Percentiles rank a stretch among this genome's conserved stretches.
Evolutionary conservation across 139 green algal species (phyloP).

Genomic region (Chlamydomonas sphaeroides): DNA sequence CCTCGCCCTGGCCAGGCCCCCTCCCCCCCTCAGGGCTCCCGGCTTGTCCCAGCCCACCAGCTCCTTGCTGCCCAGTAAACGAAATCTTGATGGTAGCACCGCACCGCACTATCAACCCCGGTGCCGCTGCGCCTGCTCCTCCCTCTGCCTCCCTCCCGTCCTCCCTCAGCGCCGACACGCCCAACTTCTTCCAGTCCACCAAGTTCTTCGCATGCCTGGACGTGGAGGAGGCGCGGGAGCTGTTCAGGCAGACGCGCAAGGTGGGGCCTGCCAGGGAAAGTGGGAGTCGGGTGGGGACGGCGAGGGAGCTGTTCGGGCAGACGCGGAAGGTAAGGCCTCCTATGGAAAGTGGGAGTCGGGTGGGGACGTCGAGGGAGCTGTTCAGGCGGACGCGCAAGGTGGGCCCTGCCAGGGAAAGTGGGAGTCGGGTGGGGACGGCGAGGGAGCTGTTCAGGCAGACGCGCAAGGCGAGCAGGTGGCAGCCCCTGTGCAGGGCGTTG

Average conservation of each 20-base stretch:
- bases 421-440: neutral
- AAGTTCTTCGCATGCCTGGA: slow-evolving; percentile 89
- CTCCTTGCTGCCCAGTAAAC: neutral
- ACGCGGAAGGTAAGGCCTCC: slow-evolving; percentile 54
- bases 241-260: slow-evolving; percentile 67
- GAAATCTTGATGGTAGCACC: no score
- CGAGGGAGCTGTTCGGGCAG: neutral
- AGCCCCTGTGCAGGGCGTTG: no score
- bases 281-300: neutral
- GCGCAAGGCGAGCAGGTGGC: slow-evolving; percentile 34
- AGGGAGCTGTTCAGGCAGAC: slow-evolving; percentile 1
- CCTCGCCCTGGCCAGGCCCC: no score
- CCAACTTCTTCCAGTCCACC: slow-evolving; percentile 82
- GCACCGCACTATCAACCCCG: no score
- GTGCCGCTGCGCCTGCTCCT: neutral
- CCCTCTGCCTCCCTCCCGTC: neutral
- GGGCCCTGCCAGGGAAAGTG: slow-evolving; percentile 44
- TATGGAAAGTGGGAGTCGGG: neutral
- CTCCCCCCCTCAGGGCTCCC: no score
- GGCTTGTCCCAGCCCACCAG: neutral
- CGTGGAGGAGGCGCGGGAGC: slow-evolving; percentile 72
- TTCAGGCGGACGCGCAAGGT: slow-evolving; percentile 45
- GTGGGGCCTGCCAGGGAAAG: no score
- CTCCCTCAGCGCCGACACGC: slow-evolving; percentile 45
- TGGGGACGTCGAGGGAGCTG: neutral